phyloP scores from a whole-genome alignment of 306 rosid genomes.

The Trifolium repens region DNA sequence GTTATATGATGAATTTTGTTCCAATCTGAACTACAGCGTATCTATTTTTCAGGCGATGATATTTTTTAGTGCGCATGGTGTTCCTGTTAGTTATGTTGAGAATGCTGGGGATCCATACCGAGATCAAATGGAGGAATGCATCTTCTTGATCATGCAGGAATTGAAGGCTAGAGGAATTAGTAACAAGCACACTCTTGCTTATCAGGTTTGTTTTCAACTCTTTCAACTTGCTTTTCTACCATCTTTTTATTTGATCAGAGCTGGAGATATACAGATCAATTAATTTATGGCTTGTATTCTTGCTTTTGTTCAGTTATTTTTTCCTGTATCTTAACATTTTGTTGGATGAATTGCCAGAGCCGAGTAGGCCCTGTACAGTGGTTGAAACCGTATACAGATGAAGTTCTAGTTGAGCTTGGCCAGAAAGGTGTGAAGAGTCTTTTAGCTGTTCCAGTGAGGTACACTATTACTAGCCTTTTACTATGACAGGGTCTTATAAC shows the following conservation, averaged over 20 bases:
- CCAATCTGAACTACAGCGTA: slow-evolving; percentile 20
- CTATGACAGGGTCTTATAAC: background rate
- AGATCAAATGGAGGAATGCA: slow-evolving; percentile 98
- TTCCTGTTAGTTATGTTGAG: slow-evolving; percentile 92
- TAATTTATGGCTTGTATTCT: slow-evolving; percentile 3
- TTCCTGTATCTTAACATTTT: slow-evolving; percentile 30
- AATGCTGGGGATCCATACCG: slow-evolving; percentile 96
- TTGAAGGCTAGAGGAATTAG: slow-evolving; percentile 82
- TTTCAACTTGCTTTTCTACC: slow-evolving; percentile 14
- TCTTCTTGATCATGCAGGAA: slow-evolving; percentile 90
- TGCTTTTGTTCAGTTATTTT: slow-evolving; percentile 25
- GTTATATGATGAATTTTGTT: slow-evolving; percentile 25
- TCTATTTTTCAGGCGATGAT: slow-evolving; percentile 66
- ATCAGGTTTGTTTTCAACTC: slow-evolving; percentile 67
- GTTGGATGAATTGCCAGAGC: slow-evolving; percentile 64
- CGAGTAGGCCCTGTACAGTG: slow-evolving; percentile 99
- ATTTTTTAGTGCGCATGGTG: slow-evolving; percentile 99
- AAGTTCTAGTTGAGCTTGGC: slow-evolving; percentile 97
- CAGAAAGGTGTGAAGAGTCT: slow-evolving; percentile 90
- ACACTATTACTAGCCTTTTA: slow-evolving; percentile 22
- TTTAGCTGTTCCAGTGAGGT: slow-evolving; percentile 99
- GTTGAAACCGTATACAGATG: slow-evolving; percentile 97
- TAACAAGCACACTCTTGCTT: slow-evolving; percentile 92
- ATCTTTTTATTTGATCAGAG: slow-evolving; percentile 16
- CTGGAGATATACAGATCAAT: slow-evolving; percentile 11